Conservation (phyloP, 2,329 filamentous ascomycete genomes). For the Colletotrichum sidae region DNA sequence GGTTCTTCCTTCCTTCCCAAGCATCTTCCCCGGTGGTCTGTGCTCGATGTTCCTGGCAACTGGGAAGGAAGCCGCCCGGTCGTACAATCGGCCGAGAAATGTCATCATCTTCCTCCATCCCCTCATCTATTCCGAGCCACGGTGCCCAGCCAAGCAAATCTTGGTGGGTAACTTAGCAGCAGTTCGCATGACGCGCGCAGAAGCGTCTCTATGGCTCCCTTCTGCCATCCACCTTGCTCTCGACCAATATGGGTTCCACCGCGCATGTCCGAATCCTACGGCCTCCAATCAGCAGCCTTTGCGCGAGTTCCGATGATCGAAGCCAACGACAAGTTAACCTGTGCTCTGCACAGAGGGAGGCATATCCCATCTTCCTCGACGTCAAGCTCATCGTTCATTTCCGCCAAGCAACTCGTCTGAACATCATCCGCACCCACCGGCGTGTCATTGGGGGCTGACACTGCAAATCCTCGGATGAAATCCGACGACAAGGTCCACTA, state of each 20-base stretch:
- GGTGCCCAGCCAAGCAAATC: no score
- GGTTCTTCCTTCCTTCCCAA: constrained; percentile 23
- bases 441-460: constrained; percentile 18
- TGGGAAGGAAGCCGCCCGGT: no score
- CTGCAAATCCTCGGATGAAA: constrained; percentile 33
- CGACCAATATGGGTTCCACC: no score
- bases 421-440: constrained; percentile 2
- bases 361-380: constrained; percentile 25
- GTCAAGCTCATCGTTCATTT: constrained; percentile 7
- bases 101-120: constrained; percentile 17
- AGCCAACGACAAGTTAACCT: neutral
- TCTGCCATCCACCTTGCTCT: neutral
- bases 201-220: constrained; percentile 18
- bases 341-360: neutral
- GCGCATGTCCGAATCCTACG: constrained; percentile 1
- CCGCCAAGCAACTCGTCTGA: constrained; percentile 5
- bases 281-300: neutral
- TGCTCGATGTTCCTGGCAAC: neutral
- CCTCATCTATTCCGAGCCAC: no score
- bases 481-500: constrained; percentile 18
- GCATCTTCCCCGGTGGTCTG: constrained; percentile 20
- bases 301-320: neutral
- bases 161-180: no score
- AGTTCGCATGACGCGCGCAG: constrained; percentile 11
- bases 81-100: constrained; percentile 3